Base-by-base conservation (phyloP, 2,329 filamentous ascomycete species). In the Cytospora leucostoma region DNA sequence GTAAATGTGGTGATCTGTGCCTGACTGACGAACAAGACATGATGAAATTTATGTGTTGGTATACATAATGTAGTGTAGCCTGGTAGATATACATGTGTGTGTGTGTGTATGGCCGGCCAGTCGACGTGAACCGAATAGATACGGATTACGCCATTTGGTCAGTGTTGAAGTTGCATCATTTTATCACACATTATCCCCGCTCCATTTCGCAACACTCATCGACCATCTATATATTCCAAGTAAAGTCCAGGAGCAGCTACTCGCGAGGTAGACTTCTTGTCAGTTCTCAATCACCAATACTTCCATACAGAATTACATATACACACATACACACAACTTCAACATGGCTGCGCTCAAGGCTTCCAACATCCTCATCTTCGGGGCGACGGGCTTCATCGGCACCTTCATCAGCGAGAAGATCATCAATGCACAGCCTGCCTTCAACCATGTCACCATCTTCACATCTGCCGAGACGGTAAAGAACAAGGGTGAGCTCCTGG, bases 381-480 rank as follows among this genome's bases (percentile, higher is more conserved):
- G 78, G 10, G 78, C 76, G 15, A 80, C 77, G 1, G 78, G 78
- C 54, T 72, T 70, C 35, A 80, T 80, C 40, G 78, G 78, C 17
- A 68, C 71, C 55, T 77, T 77, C 70, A 79, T 80, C 59, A 75
- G 76, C 5, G 68, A 75, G 2, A 71, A 72, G n/a, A 66, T 80
- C 47, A 62, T 76, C 44, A 63, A 70, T 19, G 74, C 77, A 15
- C 71, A 72, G 32, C 75, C 75, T 0, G 59, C 71, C 11, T 76
- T 76, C 59, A 65, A 69, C 1, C 70, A 74, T 10, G 63, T 79
- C 38, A 67, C 73, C 47, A 71, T 80, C 51, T 79, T 80, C 67
- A 75, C 74, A 0, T 87, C 84, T 7, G 68, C 76, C 11, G 75
- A 74, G 55, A 85, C 83, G 0, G 74, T 79, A n/a, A 70, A 78